Conservation (phyloP, 2,329 filamentous ascomycete genomes). For the Aurifilum marmelostoma region DNA sequence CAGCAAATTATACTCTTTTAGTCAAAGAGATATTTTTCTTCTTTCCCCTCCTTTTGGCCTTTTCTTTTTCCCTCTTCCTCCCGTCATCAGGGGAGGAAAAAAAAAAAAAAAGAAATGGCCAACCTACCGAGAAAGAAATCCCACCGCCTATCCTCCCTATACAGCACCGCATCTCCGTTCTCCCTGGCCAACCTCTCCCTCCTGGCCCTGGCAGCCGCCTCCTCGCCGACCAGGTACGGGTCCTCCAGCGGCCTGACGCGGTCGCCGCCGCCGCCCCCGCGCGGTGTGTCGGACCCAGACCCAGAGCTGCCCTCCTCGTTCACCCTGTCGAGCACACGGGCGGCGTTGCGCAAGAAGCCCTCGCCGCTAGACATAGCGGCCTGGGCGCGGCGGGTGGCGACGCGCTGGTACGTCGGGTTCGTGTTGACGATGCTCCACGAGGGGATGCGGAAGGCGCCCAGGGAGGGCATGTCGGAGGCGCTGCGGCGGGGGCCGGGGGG, state of each 20-base stretch:
- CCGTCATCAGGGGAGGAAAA: background rate
- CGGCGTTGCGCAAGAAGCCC: constrained; percentile 36
- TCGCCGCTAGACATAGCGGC: constrained; percentile 41
- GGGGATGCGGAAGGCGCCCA: constrained; percentile 59
- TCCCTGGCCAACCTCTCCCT: constrained; percentile 61
- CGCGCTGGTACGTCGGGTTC: constrained; percentile 64
- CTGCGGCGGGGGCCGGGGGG: constrained; percentile 39
- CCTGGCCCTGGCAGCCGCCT: constrained; percentile 61
- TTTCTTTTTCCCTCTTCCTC: background rate
- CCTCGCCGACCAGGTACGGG: constrained; percentile 68
- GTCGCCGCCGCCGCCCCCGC: constrained; percentile 33
- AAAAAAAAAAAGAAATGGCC: background rate
- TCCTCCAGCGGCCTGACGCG: constrained; percentile 62
- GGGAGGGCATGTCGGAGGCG: constrained; percentile 45
- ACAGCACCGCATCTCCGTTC: constrained; percentile 56
- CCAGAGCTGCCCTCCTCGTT: constrained; percentile 38
- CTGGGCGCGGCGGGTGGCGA: constrained; percentile 63
- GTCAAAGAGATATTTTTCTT: background rate
- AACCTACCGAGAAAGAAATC: constrained; percentile 62
- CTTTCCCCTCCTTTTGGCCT: background rate
- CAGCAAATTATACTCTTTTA: constrained; percentile 4
- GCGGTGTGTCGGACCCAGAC: constrained; percentile 18
- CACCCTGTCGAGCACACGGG: constrained; percentile 40
- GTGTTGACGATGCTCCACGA: constrained; percentile 60
- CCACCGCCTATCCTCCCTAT: constrained; percentile 62